Conservation (phyloP, 768 basidiomycete genomes). For the Boletellus emodensis region DNA sequence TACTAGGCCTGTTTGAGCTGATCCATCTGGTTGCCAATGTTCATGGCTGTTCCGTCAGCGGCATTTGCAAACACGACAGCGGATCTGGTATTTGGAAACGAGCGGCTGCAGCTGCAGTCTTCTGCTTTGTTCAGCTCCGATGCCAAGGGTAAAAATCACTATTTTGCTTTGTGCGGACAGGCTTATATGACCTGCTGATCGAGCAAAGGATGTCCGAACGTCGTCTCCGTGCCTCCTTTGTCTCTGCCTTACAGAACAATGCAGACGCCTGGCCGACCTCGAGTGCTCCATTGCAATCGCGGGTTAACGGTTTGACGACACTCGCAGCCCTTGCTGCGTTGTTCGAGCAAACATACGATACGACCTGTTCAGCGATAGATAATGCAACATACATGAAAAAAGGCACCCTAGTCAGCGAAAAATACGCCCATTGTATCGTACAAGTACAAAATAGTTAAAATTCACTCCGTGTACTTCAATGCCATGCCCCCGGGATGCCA, state of each 20-base stretch:
- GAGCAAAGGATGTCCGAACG: too few species aligned
- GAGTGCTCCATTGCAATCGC: too few species aligned
- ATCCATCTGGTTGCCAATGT: background rate
- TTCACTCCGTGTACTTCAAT: conserved; percentile 18
- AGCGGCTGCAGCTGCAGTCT: background rate
- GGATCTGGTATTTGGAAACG: background rate
- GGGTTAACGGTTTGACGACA: too few species aligned
- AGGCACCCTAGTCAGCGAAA: too few species aligned
- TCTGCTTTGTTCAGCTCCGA: conserved; percentile 20
- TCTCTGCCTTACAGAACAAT: conserved; percentile 5
- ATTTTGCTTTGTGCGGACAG: conserved; percentile 7
- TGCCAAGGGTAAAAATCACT: conserved; percentile 6
- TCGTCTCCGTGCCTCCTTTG: conserved; percentile 5
- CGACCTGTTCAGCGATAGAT: too few species aligned
- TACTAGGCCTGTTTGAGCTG: background rate
- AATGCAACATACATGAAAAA: too few species aligned
- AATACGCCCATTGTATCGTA: conserved; percentile 6
- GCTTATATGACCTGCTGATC: background rate
- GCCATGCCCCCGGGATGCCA: conserved; percentile 47
- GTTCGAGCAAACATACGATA: too few species aligned
- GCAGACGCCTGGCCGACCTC: background rate
- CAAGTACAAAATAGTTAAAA: conserved; percentile 9
- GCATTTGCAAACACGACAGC: background rate
- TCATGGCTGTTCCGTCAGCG: background rate
- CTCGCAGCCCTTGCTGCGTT: too few species aligned